These are phyloP conservation scores for Talaromyces amestolkiae DNA, from an alignment of 2,329 filamentous ascomycete genomes.

Conservation along the genomic window DNA sequence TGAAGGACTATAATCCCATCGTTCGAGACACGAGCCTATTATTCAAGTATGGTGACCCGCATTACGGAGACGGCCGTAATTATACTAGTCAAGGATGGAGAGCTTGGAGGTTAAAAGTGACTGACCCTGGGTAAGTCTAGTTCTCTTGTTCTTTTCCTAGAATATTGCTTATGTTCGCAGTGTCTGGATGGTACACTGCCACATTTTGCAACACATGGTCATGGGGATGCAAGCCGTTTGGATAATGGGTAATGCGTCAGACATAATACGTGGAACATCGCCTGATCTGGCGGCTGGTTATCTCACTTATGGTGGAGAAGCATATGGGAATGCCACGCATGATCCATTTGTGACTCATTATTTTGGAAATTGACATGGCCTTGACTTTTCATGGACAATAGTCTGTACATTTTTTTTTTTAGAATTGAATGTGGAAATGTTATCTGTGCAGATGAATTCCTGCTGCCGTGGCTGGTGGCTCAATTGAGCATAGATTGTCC, in stretches of 20 bases:
- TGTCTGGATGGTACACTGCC: constrained; percentile 53
- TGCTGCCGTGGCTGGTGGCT: neutral
- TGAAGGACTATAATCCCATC: constrained; percentile 41
- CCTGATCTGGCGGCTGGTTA: constrained; percentile 42
- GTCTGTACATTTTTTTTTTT: neutral
- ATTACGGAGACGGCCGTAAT: constrained; percentile 43
- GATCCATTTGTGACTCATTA: constrained; percentile 21
- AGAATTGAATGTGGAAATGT: neutral
- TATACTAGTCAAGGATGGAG: constrained; percentile 51
- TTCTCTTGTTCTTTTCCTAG: neutral
- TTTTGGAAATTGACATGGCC: neutral
- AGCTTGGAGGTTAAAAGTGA: constrained; percentile 58
- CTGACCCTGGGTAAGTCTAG: constrained; percentile 41
- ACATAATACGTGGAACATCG: constrained; percentile 34
- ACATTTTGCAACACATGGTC: constrained; percentile 50
- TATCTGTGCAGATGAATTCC: neutral
- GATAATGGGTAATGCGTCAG: constrained; percentile 44
- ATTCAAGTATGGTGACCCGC: constrained; percentile 51
- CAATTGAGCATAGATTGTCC: neutral
- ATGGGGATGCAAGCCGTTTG: constrained; percentile 51
- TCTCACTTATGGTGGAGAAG: constrained; percentile 45
- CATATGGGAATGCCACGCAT: constrained; percentile 37
- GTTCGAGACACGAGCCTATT: constrained; percentile 54
- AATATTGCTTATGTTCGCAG: neutral
- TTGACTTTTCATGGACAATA: neutral